These are phyloP conservation scores for Trichosanthes truncata DNA, from an alignment of 306 rosid genomes.

Conservation along the genomic window DNA sequence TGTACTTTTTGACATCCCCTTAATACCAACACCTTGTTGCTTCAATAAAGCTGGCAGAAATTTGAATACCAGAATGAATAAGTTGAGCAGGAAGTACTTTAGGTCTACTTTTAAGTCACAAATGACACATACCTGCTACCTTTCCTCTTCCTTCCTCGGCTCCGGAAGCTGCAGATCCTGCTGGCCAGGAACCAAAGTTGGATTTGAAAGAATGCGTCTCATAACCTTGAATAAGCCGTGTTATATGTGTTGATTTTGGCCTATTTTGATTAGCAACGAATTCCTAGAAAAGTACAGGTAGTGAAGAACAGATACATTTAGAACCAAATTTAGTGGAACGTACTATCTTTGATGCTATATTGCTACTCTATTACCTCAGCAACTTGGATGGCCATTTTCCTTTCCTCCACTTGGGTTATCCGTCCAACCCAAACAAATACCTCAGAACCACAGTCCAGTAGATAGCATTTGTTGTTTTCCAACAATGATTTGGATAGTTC, in stretches of 20 bases:
- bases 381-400: slow-evolving; percentile 64
- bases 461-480: slow-evolving; percentile 70
- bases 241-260: slow-evolving; percentile 44
- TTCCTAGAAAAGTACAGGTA: slow-evolving; percentile 31
- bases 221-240: slow-evolving; percentile 88
- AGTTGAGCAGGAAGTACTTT: slow-evolving; percentile 12
- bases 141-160: slow-evolving; percentile 95
- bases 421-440: slow-evolving; percentile 91
- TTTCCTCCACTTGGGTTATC: slow-evolving; percentile 69
- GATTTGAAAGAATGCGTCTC: slow-evolving; percentile 85
- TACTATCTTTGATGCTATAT: neutral
- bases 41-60: slow-evolving; percentile 75
- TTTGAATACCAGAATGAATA: slow-evolving; percentile 14
- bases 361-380: slow-evolving; percentile 51
- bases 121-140: slow-evolving; percentile 64
- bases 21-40: slow-evolving; percentile 97
- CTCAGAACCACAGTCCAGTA: slow-evolving; percentile 79
- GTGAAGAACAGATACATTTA: slow-evolving; percentile 18
- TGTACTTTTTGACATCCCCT: slow-evolving; percentile 64
- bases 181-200: slow-evolving; percentile 82
- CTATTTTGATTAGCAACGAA: slow-evolving; percentile 35
- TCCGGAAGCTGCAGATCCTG: slow-evolving; percentile 36
- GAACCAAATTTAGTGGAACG: slow-evolving; percentile 11
- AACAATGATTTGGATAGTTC: slow-evolving; percentile 68
- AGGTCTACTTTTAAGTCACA: slow-evolving; percentile 9